A percentile compares a stretch with the other conserved stretches of the same genome.
These are phyloP conservation scores for Spathaspora hagerdaliae DNA, from an alignment of 805 yeast genomes.

Conservation along the genomic window DNA sequence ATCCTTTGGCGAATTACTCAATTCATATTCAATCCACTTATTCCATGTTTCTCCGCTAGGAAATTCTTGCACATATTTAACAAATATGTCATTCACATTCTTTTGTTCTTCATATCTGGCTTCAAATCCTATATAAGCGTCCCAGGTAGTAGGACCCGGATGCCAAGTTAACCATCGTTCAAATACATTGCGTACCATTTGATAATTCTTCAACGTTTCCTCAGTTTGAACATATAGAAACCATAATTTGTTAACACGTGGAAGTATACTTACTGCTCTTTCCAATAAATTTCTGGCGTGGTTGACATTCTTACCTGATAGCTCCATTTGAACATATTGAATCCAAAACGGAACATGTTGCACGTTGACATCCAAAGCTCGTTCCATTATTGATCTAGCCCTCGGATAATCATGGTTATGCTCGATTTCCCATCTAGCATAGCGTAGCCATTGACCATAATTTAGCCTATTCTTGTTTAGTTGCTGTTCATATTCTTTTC, in stretches of 20 bases:
- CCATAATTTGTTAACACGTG: conserved; percentile 85
- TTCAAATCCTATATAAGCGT: conserved; percentile 69
- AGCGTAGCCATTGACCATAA: conserved; percentile 85
- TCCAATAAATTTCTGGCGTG: conserved; percentile 87
- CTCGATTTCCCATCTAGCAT: conserved; percentile 82
- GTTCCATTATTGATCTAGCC: conserved; percentile 83
- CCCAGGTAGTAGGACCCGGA: conserved; percentile 69
- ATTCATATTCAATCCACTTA: conserved; percentile 73
- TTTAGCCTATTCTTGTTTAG: conserved; percentile 78
- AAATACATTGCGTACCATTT: conserved; percentile 61
- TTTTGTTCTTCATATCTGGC: conserved; percentile 54
- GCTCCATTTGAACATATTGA: conserved; percentile 74
- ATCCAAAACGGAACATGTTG: conserved; percentile 83
- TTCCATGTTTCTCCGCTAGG: conserved; percentile 56
- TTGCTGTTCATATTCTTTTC: conserved; percentile 85
- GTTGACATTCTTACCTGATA: conserved; percentile 66
- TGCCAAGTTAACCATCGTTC: conserved; percentile 80
- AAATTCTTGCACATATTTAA: conserved; percentile 42
- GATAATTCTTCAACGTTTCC: conserved; percentile 65
- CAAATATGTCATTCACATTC: conserved; percentile 56
- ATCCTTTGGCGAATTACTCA: conserved; percentile 15
- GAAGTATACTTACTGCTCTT: conserved; percentile 69
- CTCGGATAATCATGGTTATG: conserved; percentile 69
- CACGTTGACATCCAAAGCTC: conserved; percentile 76
- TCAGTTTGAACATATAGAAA: conserved; percentile 76